These are phyloP conservation scores for Sarcodon aspratus DNA, from an alignment of 768 basidiomycete species.

Conservation along the genomic window DNA sequence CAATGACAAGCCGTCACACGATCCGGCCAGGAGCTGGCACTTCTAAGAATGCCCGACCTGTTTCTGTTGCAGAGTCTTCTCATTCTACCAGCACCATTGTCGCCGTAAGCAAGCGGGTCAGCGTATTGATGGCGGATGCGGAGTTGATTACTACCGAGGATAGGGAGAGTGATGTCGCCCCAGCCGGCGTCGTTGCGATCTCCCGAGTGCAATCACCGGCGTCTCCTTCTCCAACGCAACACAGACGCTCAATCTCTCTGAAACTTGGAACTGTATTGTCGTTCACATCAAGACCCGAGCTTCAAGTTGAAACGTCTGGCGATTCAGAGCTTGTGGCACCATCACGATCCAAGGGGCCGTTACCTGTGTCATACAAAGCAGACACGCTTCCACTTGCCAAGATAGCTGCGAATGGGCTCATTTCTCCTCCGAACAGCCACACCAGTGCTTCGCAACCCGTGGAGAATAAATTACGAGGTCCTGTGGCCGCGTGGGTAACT, in stretches of 20 bases:
- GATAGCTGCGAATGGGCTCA: too few relatives aligned
- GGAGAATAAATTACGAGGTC: conserved; percentile 30
- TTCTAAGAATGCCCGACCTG: conserved; percentile 46
- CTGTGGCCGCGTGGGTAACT: conserved; percentile 34
- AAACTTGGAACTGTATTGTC: conserved; percentile 27
- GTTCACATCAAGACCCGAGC: conserved; percentile 4
- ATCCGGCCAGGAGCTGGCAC: conserved; percentile 41
- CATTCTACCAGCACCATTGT: conserved; percentile 67
- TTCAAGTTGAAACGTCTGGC: conserved; percentile 12
- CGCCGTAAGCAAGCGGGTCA: conserved; percentile 52
- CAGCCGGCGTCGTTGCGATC: conserved; percentile 3
- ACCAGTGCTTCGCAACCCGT: conserved; percentile 24
- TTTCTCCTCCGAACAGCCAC: conserved; percentile 25
- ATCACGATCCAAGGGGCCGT: conserved; percentile 6
- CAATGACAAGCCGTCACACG: conserved; percentile 60
- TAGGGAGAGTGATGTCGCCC: conserved; percentile 9
- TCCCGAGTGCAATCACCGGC: conserved; percentile 27
- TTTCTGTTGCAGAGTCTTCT: conserved; percentile 69
- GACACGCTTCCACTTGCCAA: not conserved
- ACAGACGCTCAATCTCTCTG: conserved; percentile 58
- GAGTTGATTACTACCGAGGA: conserved; percentile 61
- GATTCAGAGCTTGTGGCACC: conserved; percentile 3
- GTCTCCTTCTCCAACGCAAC: conserved; percentile 32
- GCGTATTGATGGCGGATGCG: conserved; percentile 55
- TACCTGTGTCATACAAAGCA: conserved; percentile 17